A percentile compares a stretch with the other conserved stretches of the same genome.
Conservation (phyloP, 2,329 filamentous ascomycete species). For the Colletotrichum magnum region DNA sequence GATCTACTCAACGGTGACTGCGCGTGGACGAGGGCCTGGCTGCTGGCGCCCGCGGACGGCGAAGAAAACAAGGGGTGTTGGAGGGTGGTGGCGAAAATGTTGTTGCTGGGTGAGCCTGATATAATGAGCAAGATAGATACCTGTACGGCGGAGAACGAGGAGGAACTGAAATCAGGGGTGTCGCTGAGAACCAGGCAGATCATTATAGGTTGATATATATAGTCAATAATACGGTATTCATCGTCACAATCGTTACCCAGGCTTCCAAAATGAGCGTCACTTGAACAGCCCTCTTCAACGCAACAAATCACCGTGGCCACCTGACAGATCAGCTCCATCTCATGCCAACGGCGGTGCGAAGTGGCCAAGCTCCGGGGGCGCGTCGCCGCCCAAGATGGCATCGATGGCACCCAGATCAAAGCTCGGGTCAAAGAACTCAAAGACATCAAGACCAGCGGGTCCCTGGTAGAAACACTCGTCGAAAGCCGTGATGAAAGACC, state of each 20-base stretch:
- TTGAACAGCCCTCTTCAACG: too few relatives aligned
- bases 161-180: not conserved
- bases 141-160: not conserved
- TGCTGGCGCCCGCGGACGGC: not conserved
- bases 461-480: constrained; percentile 26
- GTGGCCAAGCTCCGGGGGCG: constrained; percentile 23
- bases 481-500: not conserved
- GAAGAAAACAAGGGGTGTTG: not conserved
- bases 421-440: constrained; percentile 44
- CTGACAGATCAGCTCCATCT: not conserved
- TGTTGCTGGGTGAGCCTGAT: constrained; percentile 14
- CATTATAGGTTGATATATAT: not conserved
- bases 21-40: constrained; percentile 25
- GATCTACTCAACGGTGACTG: constrained; percentile 17
- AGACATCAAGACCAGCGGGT: constrained; percentile 40
- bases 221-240: not conserved
- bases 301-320: too few relatives aligned
- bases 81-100: constrained; percentile 5
- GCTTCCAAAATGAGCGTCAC: too few relatives aligned
- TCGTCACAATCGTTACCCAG: not conserved
- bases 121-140: not conserved
- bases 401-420: constrained; percentile 44
- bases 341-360: constrained; percentile 2
- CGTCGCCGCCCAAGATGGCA: constrained; percentile 40
- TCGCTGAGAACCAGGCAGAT: not conserved